Base-by-base conservation (phyloP, 176 grass and related monocot genomes). In the Tuctoria greenei region DNA sequence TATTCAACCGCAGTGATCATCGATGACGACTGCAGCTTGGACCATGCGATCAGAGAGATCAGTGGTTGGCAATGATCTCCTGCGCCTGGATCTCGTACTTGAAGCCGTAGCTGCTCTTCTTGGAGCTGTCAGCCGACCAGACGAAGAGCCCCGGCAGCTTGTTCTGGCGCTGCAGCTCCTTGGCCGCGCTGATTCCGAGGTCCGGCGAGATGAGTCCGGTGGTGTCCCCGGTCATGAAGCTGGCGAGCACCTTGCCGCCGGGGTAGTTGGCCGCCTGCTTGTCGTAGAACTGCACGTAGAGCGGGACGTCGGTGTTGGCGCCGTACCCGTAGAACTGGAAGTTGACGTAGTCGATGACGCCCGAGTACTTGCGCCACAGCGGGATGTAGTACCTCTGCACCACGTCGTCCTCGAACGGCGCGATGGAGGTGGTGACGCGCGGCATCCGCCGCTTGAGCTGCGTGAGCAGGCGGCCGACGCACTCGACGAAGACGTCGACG, bases 241-340 rank as follows among this genome's bases (percentile, higher is more conserved):
- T 93, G 27, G 91, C 81, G 13, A 93, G 67, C 1, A 93, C 15
- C 65, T 64, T 88, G 24, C 39, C 40, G 8, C 88, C 79, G 1
- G 73, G 64, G 47, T 93, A 93, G n/a, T 90, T 88, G 0, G 8
- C 4, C 37, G 11, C 1, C 85, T 88, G 85, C 0, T 26, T 0
- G 60, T 91, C 1, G 67, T 83, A 93, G 76, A 86, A 77, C 74
- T 0, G 0, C n/a, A 93, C 60, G 71, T 91, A 93, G 18, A 4
- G 3, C 3, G 15, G 0, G 28, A 86, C 85, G 40, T 74, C 60
- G 37, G 88, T 90, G 78, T 73, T 76, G 41, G 2, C 35, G 24
- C 46, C 82, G 60, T 93, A 91, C 54, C 40, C 82, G 62, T 94
- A 94, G 88, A 94, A 94, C 82, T 94, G 85, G 91, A 88, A 91